Base-by-base conservation (phyloP, 805 yeast species). In the Priceomyces medius region DNA sequence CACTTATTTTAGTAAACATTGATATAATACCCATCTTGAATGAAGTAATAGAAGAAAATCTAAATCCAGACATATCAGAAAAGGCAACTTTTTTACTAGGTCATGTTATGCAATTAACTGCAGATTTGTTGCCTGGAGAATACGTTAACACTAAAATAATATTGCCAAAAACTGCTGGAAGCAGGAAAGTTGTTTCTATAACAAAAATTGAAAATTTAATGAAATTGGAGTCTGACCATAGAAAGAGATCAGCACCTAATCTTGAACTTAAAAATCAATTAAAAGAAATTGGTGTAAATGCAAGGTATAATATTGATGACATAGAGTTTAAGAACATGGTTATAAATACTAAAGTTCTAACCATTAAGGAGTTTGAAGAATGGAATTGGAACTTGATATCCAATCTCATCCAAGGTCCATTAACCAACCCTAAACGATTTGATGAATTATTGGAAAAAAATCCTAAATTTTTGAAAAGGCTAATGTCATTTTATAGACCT, bases 401-500 rank as follows among this genome's bases (percentile, higher is more conserved):
- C 13, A 85, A 81, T 43, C 64, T 93, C n/a, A 75, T 88, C 50
- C 83, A 77, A 50, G 97, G 97, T 0, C 96, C 97, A 0, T 62
- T 93, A n/a, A 61, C 78, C 43, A 83, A 79, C 52, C 83, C 86
- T 0, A 78, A 71, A 48, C 69, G 88, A 37, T 71, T 93, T 32
- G 95, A 88, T 23, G 98, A 91, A 42, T 68, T 85, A 1, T 72
- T 81, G 26, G 74, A 70, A 34, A 80, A 76, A 51, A 82, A 84
- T 2, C 88, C 97, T 0, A 91, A 90, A 54, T 88, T 93, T 53
- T 73, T 90, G 57, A 90, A 91, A 56, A 67, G 97, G 42, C 59
- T 93, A 19, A 60, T 90, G 51, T 86, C 96, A 2, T 93, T 91
- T 58, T 91, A 81, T 58, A 72, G 98, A 40, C 99, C 99, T 0